Evolutionary conservation across 208 protist genomes (phyloP).

Genomic region (Zelonia costaricensis): DNA sequence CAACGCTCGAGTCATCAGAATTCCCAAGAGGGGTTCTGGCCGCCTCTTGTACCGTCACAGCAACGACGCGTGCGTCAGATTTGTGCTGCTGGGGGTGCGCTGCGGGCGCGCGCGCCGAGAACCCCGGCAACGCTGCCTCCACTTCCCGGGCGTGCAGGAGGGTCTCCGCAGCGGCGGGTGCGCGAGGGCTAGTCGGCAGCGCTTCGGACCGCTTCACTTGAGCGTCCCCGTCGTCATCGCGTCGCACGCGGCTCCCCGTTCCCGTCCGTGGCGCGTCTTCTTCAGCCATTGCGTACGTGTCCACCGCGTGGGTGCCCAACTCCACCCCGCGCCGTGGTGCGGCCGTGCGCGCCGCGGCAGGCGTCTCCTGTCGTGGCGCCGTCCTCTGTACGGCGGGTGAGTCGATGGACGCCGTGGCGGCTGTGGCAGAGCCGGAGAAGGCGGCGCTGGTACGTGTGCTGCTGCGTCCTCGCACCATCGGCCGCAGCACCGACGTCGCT

Average conservation of each 20-base stretch:
- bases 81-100: too few relatives aligned
- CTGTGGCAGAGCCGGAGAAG: not conserved
- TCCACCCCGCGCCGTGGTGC: not conserved
- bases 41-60: not conserved
- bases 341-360: not conserved
- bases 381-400: too few relatives aligned
- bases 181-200: too few relatives aligned
- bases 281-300: conserved; percentile 3
- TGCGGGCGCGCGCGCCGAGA: too few relatives aligned
- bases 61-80: not conserved
- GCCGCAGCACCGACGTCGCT: conserved; percentile 14
- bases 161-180: too few relatives aligned
- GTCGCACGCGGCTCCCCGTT: too few relatives aligned
- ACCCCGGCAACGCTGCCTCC: too few relatives aligned
- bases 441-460: not conserved
- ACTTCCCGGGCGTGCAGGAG: too few relatives aligned
- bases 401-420: not conserved
- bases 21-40: not conserved
- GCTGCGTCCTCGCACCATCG: conserved; percentile 1
- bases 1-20: too few relatives aligned
- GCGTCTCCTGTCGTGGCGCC: too few relatives aligned
- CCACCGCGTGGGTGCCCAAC: not conserved
- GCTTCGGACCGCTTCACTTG: too few relatives aligned
- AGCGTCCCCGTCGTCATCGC: too few relatives aligned
- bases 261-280: not conserved